phyloP scores from a whole-genome alignment of 2,329 filamentous ascomycete species.

The Ramularia collo-cygni region DNA sequence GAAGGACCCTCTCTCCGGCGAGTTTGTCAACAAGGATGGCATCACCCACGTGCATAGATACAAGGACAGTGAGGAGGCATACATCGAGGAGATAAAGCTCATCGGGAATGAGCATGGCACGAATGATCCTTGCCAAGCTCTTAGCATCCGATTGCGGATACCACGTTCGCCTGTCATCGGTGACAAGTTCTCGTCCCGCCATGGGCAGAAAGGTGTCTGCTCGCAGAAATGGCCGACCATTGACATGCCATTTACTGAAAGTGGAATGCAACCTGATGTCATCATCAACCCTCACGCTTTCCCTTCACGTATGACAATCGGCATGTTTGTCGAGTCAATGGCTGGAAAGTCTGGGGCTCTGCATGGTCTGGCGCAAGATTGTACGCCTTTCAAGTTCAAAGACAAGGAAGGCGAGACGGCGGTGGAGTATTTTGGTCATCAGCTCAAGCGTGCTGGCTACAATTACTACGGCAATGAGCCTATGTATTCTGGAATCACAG shows the following conservation, averaged over 20 bases:
- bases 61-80: slow-evolving; percentile 83
- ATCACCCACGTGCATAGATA: slow-evolving; percentile 86
- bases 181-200: slow-evolving; percentile 97
- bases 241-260: slow-evolving; percentile 96
- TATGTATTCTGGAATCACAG: slow-evolving; percentile 96
- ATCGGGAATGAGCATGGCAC: slow-evolving; percentile 82
- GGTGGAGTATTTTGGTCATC: slow-evolving; percentile 90
- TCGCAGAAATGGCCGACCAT: slow-evolving; percentile 91
- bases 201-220: slow-evolving; percentile 95
- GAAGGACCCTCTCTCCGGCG: slow-evolving; percentile 62
- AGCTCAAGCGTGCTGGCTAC: slow-evolving; percentile 90
- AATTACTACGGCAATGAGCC: slow-evolving; percentile 98
- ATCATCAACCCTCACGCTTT: slow-evolving; percentile 99
- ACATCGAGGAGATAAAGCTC: slow-evolving; percentile 85
- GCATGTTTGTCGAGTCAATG: slow-evolving; percentile 97
- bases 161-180: slow-evolving; percentile 88
- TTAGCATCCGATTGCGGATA: slow-evolving; percentile 89
- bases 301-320: slow-evolving; percentile 98
- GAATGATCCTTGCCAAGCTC: slow-evolving; percentile 69
- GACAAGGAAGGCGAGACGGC: slow-evolving; percentile 80
- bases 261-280: slow-evolving; percentile 90
- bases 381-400: slow-evolving; percentile 82
- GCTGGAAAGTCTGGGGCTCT: slow-evolving; percentile 91
- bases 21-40: slow-evolving; percentile 78
- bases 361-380: slow-evolving; percentile 93